Conservation (phyloP, 2,329 filamentous ascomycete genomes). For the Cercospora zeae-maydis region DNA sequence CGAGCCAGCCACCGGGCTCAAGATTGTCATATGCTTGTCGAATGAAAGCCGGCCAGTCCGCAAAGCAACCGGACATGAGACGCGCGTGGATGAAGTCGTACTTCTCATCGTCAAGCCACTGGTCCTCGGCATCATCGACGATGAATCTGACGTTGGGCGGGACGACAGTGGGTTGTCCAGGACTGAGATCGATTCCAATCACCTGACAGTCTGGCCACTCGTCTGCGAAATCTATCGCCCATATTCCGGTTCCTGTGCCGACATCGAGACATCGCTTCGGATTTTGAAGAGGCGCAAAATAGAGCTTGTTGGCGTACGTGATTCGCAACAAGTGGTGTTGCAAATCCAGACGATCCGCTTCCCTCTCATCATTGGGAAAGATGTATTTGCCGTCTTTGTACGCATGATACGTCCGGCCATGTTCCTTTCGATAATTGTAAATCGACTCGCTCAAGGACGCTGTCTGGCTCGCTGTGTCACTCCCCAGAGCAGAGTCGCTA, state of each 20-base stretch:
- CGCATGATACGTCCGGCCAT: constrained; percentile 39
- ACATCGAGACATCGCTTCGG: constrained; percentile 48
- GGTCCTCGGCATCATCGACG: constrained; percentile 59
- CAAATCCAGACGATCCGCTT: constrained; percentile 38
- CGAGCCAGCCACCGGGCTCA: constrained; percentile 51
- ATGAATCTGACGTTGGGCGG: constrained; percentile 61
- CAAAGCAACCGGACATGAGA: constrained; percentile 51
- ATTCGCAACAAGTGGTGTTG: constrained; percentile 50
- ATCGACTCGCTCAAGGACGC: constrained; percentile 38
- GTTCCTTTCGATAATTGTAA: constrained; percentile 38
- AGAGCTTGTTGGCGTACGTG: constrained; percentile 44
- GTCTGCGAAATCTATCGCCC: constrained; percentile 55
- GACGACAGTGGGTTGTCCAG: constrained; percentile 51
- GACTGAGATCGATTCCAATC: constrained; percentile 48
- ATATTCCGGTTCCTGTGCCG: constrained; percentile 54
- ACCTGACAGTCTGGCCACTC: constrained; percentile 43
- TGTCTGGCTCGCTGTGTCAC: constrained; percentile 37
- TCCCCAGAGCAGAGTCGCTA: constrained; percentile 37
- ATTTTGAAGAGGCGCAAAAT: constrained; percentile 44
- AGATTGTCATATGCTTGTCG: constrained; percentile 50
- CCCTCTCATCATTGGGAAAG: constrained; percentile 42
- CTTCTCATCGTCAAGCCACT: constrained; percentile 53
- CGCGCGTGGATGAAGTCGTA: constrained; percentile 58
- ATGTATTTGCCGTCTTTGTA: constrained; percentile 43
- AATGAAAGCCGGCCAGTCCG: constrained; percentile 52